Base-by-base conservation (phyloP, 2,329 filamentous ascomycete species). In the Polytolypa hystricis region DNA sequence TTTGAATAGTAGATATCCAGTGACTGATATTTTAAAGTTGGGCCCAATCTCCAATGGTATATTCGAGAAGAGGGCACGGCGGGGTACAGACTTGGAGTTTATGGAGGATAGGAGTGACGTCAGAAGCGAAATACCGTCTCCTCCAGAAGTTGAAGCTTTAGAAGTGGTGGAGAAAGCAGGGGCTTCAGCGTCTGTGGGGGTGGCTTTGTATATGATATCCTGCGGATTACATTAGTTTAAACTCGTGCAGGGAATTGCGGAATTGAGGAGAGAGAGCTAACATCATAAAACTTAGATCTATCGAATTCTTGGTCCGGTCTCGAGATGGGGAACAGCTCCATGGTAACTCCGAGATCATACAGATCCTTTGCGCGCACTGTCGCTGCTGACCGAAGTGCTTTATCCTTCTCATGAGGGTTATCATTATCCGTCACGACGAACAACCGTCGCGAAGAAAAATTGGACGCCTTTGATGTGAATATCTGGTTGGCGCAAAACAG, bases 361-460 rank as follows among this genome's bases (percentile, higher is more conserved):
- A 98, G 60, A 62, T 98, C 91, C 55, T 94, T 93, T 18, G 91
- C 91, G 36, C 87, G 76, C 4, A 91, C 84, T 5, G 84, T 79
- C 3, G 91, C 84, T 23, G 81, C 77, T 10, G 81, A 81, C 35
- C 80, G 78, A 19, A 80, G 68, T 5, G 72, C 67, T 59, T 87
- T 91, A 54, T 84, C 79, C 12, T 73, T 68, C 0, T 67, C 64
- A 54, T 93, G 84, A 3, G 91, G 91, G 45, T 86, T 73, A 55
- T 96, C 91, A 45, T 93, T 84, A 57, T 96, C 86, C 0, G 91
- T 96, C 38, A 98, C 84, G 44, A 98, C 77, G 61, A 98, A 98
- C n/a, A 98, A 64, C 21, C 91, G 76, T 42, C 89, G 72, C 4
- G 89, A 96, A 3, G 84, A 81, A 57, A 96, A 96, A 53, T 95